Conservation (phyloP, 23 red algal species). For the Cyanidium caldarium region DNA sequence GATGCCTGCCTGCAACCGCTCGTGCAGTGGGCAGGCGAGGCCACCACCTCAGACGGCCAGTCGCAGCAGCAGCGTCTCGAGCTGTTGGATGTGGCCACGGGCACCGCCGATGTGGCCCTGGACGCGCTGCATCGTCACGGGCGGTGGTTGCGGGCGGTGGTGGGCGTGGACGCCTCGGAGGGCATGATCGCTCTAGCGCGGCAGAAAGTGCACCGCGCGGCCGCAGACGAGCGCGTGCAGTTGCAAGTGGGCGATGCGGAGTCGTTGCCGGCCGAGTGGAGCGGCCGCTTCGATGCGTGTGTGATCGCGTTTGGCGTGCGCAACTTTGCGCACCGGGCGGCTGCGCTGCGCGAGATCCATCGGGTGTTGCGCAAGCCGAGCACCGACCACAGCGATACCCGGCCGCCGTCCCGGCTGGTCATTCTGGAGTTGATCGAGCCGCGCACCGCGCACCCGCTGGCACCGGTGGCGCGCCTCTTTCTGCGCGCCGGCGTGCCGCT, state of each 20-base stretch:
- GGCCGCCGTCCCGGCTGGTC: conserved; percentile 7
- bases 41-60: too few relatives aligned
- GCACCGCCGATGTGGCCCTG: conserved; percentile 69
- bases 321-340: conserved; percentile 54
- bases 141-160: conserved; percentile 3
- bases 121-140: conserved; percentile 8
- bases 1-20: neutral
- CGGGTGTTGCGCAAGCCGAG: conserved; percentile 26
- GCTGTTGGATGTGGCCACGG: conserved; percentile 69
- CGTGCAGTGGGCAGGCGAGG: too few relatives aligned
- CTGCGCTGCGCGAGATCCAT: conserved; percentile 42
- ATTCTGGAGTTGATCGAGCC: conserved; percentile 46
- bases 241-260: conserved; percentile 27
- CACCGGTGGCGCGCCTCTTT: conserved; percentile 18
- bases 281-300: conserved; percentile 37
- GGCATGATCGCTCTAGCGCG: conserved; percentile 44
- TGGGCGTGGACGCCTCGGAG: conserved; percentile 41
- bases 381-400: neutral
- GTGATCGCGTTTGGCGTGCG: conserved; percentile 79
- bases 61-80: neutral
- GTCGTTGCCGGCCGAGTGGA: conserved; percentile 26
- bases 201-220: neutral
- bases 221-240: neutral
- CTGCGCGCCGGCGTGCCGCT: conserved; percentile 28
- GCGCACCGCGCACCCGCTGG: neutral